Evolutionary conservation across 345 rosid species (phyloP).

Genomic region (Microthlaspi erraticum): DNA sequence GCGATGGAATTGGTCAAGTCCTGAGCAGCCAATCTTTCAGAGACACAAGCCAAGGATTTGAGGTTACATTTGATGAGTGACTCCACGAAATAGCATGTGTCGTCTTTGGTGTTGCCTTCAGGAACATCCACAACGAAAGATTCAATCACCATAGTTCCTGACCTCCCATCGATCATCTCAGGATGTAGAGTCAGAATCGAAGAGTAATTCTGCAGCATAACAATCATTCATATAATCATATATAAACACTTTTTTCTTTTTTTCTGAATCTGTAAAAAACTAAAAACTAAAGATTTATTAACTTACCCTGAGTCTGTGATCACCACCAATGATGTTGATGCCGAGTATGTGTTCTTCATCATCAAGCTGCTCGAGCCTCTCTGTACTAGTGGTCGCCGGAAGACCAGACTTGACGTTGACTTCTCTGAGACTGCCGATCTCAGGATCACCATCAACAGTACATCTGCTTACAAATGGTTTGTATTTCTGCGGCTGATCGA

Average conservation of each 20-base stretch:
- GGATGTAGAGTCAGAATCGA: constrained; percentile 90
- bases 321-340: constrained; percentile 88
- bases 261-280: neutral
- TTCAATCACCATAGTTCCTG: constrained; percentile 89
- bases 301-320: constrained; percentile 88
- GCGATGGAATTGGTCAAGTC: constrained; percentile 25
- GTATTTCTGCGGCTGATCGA: constrained; percentile 91
- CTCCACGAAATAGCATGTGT: constrained; percentile 87
- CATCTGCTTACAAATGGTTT: constrained; percentile 92
- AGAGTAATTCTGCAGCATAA: constrained; percentile 73
- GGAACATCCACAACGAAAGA: constrained; percentile 96
- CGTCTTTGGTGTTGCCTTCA: constrained; percentile 89
- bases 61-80: constrained; percentile 88
- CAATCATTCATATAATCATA: neutral
- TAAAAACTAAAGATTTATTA: neutral
- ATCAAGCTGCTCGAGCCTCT: constrained; percentile 84
- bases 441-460: constrained; percentile 68
- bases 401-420: constrained; percentile 95
- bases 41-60: constrained; percentile 81
- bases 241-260: neutral
- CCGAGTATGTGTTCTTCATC: constrained; percentile 89
- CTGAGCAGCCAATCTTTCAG: constrained; percentile 85
- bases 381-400: constrained; percentile 97
- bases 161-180: constrained; percentile 85
- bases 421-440: constrained; percentile 89